A percentile compares a stretch with the other conserved stretches of the same genome.
These are phyloP conservation scores for Pseudogymnoascus sp. DNA, from an alignment of 2,329 filamentous ascomycete genomes.

Conservation along the genomic window DNA sequence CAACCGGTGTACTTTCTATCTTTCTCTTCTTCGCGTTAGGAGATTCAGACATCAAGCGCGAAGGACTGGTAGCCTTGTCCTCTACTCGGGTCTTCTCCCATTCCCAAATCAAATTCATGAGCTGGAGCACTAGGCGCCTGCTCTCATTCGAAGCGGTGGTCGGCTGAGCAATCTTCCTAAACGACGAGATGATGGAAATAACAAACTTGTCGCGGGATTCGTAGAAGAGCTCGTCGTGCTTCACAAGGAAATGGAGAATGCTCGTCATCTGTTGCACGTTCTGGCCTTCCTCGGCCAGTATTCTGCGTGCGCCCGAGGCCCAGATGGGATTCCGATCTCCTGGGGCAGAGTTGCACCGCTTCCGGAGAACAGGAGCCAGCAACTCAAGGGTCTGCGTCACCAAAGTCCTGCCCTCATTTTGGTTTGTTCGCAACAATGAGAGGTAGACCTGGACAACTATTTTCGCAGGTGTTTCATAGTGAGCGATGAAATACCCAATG, in stretches of 20 bases:
- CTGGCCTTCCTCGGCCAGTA: slow-evolving; percentile 86
- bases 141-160: slow-evolving; percentile 83
- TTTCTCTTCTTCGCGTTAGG: slow-evolving; percentile 70
- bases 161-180: slow-evolving; percentile 79
- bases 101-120: slow-evolving; percentile 83
- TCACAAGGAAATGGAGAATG: slow-evolving; percentile 94
- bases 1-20: slow-evolving; percentile 49
- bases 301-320: slow-evolving; percentile 83
- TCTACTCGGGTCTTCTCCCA: slow-evolving; percentile 84
- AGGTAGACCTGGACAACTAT: slow-evolving; percentile 95
- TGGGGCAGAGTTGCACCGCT: slow-evolving; percentile 61
- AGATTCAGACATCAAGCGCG: slow-evolving; percentile 53
- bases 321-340: slow-evolving; percentile 74
- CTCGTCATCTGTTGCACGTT: slow-evolving; percentile 94
- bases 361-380: slow-evolving; percentile 87
- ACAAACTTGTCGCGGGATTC: slow-evolving; percentile 90
- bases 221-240: slow-evolving; percentile 89
- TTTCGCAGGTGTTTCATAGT: slow-evolving; percentile 93
- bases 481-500: slow-evolving; percentile 94
- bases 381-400: slow-evolving; percentile 93
- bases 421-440: slow-evolving; percentile 81
- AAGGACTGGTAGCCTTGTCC: slow-evolving; percentile 40
- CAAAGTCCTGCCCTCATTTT: slow-evolving; percentile 85
- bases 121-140: slow-evolving; percentile 81
- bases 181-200: slow-evolving; percentile 76